A percentile compares a stretch with the other conserved stretches of the same genome.
Evolutionary conservation across 306 rosid species (phyloP).

Genomic region (Malus asiatica): DNA sequence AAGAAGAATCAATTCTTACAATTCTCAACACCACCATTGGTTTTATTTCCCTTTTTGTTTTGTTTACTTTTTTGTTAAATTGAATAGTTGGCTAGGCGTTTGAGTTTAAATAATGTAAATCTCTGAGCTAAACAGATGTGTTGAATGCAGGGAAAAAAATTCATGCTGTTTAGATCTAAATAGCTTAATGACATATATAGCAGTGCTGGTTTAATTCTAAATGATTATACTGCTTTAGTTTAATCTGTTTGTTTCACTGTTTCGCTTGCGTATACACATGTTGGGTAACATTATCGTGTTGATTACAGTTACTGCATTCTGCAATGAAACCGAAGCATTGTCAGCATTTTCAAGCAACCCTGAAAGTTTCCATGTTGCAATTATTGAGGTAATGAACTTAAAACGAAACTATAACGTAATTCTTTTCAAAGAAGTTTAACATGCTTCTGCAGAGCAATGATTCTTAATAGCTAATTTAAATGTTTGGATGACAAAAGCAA

Average conservation of each 20-base stretch:
- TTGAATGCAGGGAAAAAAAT: slow-evolving; percentile 1
- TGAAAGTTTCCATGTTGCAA: slow-evolving; percentile 68
- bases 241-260: slow-evolving; percentile 1
- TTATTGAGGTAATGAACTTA: slow-evolving; percentile 55
- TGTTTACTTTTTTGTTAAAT: neutral
- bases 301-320: slow-evolving; percentile 55
- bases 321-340: slow-evolving; percentile 60
- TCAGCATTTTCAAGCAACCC: slow-evolving; percentile 50
- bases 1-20: neutral
- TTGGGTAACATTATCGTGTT: slow-evolving; percentile 11
- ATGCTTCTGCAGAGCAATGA: neutral
- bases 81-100: neutral
- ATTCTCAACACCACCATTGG: neutral
- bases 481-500: neutral
- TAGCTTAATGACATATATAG: neutral
- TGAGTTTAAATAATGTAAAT: neutral
- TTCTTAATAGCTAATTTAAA: neutral
- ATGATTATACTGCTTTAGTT: neutral
- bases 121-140: neutral
- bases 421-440: neutral
- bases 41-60: neutral
- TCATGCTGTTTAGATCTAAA: neutral
- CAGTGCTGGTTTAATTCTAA: neutral
- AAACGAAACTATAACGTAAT: neutral
- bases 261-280: neutral